A percentile compares a stretch with the other conserved stretches of the same genome.
Evolutionary conservation across 805 yeast species (phyloP).

Genomic region (Metschnikowia cerradonensis): DNA sequence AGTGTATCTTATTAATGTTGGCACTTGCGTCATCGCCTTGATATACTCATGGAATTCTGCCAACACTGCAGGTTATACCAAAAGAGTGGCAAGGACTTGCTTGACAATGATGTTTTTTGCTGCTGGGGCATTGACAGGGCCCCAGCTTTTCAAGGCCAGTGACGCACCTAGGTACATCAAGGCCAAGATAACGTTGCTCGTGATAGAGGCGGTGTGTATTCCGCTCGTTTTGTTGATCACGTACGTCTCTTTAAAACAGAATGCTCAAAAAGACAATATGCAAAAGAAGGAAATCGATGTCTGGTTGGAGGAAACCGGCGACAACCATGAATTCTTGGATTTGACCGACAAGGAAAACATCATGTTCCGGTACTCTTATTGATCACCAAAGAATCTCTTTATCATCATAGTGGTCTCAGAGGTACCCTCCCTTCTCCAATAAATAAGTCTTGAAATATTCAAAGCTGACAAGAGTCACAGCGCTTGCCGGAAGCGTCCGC

Average conservation of each 20-base stretch:
- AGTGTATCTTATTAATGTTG: slow-evolving; percentile 49
- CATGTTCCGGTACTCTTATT: slow-evolving; percentile 52
- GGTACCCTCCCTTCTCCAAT: slow-evolving; percentile 29
- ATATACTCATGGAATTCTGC: slow-evolving; percentile 60
- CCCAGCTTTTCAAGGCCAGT: slow-evolving; percentile 17
- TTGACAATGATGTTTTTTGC: slow-evolving; percentile 19
- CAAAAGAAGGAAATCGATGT: slow-evolving; percentile 19
- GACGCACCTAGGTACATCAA: slow-evolving; percentile 10
- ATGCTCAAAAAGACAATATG: slow-evolving; percentile 43
- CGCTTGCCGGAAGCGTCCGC: slow-evolving; percentile 91
- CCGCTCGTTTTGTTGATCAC: slow-evolving; percentile 30
- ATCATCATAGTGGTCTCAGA: not conserved
- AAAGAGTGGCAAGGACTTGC: slow-evolving; percentile 19
- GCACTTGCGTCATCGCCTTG: slow-evolving; percentile 54
- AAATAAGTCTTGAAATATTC: slow-evolving; percentile 69
- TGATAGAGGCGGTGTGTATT: slow-evolving; percentile 7
- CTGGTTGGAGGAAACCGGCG: slow-evolving; percentile 11
- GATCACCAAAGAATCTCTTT: slow-evolving; percentile 1
- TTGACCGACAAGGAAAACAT: slow-evolving; percentile 57
- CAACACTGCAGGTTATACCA: slow-evolving; percentile 30
- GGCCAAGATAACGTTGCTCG: slow-evolving; percentile 9
- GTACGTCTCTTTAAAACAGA: slow-evolving; percentile 44
- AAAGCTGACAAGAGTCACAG: slow-evolving; percentile 90
- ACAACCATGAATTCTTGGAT: slow-evolving; percentile 49
- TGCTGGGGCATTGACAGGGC: slow-evolving; percentile 25